Evolutionary conservation across 1,284 basidiomycete species (phyloP).

Genomic region (Polyporus tsugae): DNA sequence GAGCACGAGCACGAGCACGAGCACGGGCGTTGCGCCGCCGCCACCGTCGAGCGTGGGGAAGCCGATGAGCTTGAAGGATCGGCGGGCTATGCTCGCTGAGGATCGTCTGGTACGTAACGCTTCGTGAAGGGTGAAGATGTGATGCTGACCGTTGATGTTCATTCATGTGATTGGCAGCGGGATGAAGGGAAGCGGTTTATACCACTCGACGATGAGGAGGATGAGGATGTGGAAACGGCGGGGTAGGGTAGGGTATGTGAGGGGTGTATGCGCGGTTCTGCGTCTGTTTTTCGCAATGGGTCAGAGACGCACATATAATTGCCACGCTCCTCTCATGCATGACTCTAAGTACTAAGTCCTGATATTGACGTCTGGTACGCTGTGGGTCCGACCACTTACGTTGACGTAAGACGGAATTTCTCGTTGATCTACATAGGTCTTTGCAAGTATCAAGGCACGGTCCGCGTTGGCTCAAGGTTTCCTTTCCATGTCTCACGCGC

Average conservation of each 20-base stretch:
- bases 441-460: no score
- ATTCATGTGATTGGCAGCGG: constrained; percentile 18
- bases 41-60: constrained; percentile 20
- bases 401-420: no score
- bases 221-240: background rate
- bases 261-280: background rate
- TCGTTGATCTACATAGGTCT: no score
- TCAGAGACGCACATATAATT: no score
- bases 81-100: constrained; percentile 31
- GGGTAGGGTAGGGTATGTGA: constrained; percentile 1
- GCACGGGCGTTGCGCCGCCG: background rate
- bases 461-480: no score
- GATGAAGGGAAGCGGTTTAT: constrained; percentile 41
- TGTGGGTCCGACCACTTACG: no score
- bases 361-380: no score
- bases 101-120: constrained; percentile 28
- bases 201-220: constrained; percentile 33
- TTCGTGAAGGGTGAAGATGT: background rate
- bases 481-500: no score
- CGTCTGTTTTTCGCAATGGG: background rate
- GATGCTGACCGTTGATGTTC: constrained; percentile 1
- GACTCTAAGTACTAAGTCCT: no score
- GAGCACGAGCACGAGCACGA: background rate
- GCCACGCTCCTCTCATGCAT: background rate
- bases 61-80: constrained; percentile 40